Evolutionary conservation across 1,284 basidiomycete species (phyloP).

Genomic region (Tausonia pullulans): DNA sequence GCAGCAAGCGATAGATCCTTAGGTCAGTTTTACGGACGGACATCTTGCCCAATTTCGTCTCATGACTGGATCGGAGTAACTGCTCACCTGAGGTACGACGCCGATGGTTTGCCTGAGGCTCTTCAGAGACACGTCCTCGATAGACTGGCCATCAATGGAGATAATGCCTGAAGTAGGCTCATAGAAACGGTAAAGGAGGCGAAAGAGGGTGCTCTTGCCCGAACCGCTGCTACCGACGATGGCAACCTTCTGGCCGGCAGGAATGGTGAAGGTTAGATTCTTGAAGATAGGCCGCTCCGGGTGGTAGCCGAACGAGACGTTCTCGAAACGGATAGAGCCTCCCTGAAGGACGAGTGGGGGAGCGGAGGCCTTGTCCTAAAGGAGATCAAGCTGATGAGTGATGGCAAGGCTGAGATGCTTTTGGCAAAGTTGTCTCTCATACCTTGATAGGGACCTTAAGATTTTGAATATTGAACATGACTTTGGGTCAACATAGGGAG

Average conservation of each 20-base stretch:
- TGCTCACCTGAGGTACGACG: conserved; percentile 67
- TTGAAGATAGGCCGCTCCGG: conserved; percentile 81
- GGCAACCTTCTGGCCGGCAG: conserved; percentile 89
- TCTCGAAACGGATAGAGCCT: conserved; percentile 84
- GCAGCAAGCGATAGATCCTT: neutral
- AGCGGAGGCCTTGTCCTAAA: conserved; percentile 55
- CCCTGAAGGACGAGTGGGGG: conserved; percentile 59
- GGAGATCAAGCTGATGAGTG: neutral
- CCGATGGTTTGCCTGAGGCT: conserved; percentile 69
- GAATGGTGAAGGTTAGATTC: conserved; percentile 79
- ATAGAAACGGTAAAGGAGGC: conserved; percentile 90
- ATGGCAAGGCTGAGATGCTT: neutral
- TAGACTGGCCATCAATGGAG: conserved; percentile 63
- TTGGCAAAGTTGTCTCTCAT: conserved; percentile 15
- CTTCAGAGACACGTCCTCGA: conserved; percentile 59
- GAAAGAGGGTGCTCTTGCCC: conserved; percentile 95
- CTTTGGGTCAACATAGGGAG: conserved; percentile 20
- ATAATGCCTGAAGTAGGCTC: conserved; percentile 71
- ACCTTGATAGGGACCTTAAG: conserved; percentile 65
- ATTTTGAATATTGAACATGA: conserved; percentile 80
- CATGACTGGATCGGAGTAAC: no score
- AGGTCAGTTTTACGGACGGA: no score
- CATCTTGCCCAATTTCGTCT: no score
- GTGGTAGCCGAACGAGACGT: conserved; percentile 86
- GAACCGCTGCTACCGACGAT: conserved; percentile 94